Evolutionary conservation across 208 protist genomes (phyloP), one percentile per base, ranked within the genome.

Genomic region (Crithidia fasciculata): DNA sequence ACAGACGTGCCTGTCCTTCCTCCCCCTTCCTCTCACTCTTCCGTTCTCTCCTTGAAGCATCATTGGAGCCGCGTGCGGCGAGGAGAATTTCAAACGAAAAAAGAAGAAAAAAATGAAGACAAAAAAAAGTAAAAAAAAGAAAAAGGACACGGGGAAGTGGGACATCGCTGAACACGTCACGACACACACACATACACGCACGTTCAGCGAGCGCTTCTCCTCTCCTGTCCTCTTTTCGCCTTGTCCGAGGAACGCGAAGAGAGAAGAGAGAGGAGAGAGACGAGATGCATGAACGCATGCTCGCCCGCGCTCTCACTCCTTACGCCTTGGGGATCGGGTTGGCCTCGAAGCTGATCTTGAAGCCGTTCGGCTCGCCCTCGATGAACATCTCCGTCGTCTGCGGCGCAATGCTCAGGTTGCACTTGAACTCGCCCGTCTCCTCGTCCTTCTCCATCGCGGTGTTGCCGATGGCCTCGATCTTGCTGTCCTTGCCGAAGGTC

Each of bases 291-390:
- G 6, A 8, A 16, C 36, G 36, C 58, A 28, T 28, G 28, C 28
- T 1, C 28, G 28, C 28, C 28, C 28, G 28, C 28, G 28, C 28
- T 28, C 28, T 28, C 28, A 28, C 28, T 28, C 6, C 45, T 60
- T 58, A 78, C 49, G 71, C 44, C 77, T 73, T 77, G n/a, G 79
- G 72, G 54, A 85, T 82, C 19, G 86, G 86, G 69, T 88, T 85
- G 36, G 89, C 89, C 75, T 89, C 83, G 69, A 89, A 92, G 78
- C 77, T 83, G 69, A 92, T 88, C 82, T 92, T 95, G 88, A 87
- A 95, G 70, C 87, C 87, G 70, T 93, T 93, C 54, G 84, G 83
- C 65, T 80, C 77, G 10, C 90, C 90, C 71, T 90, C 76, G 61
- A 95, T 87, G 59, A 95, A 93, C 86, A 91, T 85, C 72, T 93